Evolutionary conservation across 345 rosid genomes (phyloP).

Genomic region (Syzygium aqueum): DNA sequence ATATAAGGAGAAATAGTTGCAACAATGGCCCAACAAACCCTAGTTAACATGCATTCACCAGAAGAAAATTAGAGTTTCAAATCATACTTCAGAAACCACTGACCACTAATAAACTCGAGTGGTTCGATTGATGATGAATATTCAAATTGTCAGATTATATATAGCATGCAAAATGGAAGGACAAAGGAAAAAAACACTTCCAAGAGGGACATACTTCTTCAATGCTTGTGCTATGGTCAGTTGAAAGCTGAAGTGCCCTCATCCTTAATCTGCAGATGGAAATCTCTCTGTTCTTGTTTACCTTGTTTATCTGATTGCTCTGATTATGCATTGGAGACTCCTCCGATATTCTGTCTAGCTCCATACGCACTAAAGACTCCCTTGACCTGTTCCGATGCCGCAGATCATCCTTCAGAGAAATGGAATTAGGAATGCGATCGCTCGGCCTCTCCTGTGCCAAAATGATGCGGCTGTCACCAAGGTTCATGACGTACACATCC

Average conservation of each 20-base stretch:
- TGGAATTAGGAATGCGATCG: slow-evolving; percentile 65
- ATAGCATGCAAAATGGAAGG: not conserved
- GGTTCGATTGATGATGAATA: not conserved
- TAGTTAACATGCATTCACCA: not conserved
- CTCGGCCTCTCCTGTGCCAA: slow-evolving; percentile 84
- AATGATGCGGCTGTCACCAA: slow-evolving; percentile 87
- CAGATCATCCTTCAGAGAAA: slow-evolving; percentile 48
- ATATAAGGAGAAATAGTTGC: not conserved
- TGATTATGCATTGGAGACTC: slow-evolving; percentile 91
- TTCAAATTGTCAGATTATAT: not conserved
- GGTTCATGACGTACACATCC: slow-evolving; percentile 94
- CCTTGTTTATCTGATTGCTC: slow-evolving; percentile 52
- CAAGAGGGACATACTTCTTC: slow-evolving; percentile 46
- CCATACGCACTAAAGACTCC: slow-evolving; percentile 84
- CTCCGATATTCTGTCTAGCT: slow-evolving; percentile 92
- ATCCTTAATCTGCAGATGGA: slow-evolving; percentile 77
- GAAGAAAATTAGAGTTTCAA: not conserved
- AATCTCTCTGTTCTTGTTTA: slow-evolving; percentile 82
- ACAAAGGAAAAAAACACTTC: not conserved
- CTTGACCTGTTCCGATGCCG: slow-evolving; percentile 71
- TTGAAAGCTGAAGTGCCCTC: slow-evolving; percentile 94
- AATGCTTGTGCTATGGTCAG: slow-evolving; percentile 83
- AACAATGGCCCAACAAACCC: not conserved
- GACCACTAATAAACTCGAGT: not conserved
- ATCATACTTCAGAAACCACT: not conserved